These are phyloP conservation scores for Haplographium delicatum DNA, from an alignment of 495 filamentous ascomycete genomes.

Conservation along the genomic window DNA sequence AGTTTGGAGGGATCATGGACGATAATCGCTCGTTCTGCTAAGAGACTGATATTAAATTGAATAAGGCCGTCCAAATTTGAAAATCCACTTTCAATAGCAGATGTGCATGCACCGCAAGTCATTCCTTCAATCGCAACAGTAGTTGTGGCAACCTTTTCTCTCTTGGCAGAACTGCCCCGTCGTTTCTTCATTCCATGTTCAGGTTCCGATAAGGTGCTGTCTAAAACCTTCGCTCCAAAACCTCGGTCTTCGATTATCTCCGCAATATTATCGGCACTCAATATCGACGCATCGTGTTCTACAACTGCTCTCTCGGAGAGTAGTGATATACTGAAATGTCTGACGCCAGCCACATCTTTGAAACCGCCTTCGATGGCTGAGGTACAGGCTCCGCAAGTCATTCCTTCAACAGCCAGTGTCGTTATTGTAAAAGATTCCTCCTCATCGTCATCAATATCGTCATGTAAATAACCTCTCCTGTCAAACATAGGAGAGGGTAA, in stretches of 20 bases:
- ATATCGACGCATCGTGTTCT: conserved; percentile 66
- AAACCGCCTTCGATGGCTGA: conserved; percentile 85
- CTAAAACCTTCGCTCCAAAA: conserved; percentile 80
- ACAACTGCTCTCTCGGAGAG: conserved; percentile 89
- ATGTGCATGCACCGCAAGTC: conserved; percentile 95
- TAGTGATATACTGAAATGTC: conserved; percentile 88
- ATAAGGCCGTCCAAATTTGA: conserved; percentile 66
- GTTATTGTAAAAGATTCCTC: conserved; percentile 50
- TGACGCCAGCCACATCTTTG: conserved; percentile 66
- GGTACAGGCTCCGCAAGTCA: conserved; percentile 97
- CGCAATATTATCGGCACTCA: conserved; percentile 66
- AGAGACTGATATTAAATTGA: conserved; percentile 89
- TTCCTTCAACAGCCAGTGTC: conserved; percentile 81
- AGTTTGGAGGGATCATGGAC: conserved; percentile 71
- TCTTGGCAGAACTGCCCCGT: conserved; percentile 6
- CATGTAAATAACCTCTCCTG: conserved; percentile 26
- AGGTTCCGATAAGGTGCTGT: conserved; percentile 36
- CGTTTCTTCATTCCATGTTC: conserved; percentile 30
- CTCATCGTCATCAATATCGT: conserved; percentile 28
- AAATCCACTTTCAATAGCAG: conserved; percentile 80
- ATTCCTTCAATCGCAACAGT: conserved; percentile 92
- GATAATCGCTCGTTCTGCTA: conserved; percentile 88
- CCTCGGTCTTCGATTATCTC: conserved; percentile 87
- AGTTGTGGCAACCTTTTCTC: conserved; percentile 51
- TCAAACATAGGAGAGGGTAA: conserved; percentile 40